phyloP scores from a whole-genome alignment of 495 filamentous ascomycete species.

The Sporormia fimetaria region DNA sequence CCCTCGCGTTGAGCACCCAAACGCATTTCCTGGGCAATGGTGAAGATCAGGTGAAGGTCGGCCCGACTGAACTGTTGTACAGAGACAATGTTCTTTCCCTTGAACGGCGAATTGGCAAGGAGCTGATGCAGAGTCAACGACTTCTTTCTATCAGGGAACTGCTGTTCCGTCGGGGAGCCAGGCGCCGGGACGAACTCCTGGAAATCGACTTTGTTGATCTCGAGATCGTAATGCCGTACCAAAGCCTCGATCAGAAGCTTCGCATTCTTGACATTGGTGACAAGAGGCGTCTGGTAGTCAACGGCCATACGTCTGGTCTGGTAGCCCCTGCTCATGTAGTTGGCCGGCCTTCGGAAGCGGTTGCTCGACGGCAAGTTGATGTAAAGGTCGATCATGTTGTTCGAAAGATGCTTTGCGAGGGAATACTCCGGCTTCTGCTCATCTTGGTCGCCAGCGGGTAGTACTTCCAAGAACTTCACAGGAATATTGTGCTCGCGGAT shows the following conservation, averaged over 20 bases:
- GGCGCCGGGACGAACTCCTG: conserved; percentile 46
- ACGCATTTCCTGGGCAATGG: conserved; percentile 92
- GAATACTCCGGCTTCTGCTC: conserved; percentile 94
- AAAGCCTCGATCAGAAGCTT: conserved; percentile 95
- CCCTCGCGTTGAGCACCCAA: conserved; percentile 84
- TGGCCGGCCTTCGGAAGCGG: conserved; percentile 85
- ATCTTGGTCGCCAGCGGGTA: conserved; percentile 53
- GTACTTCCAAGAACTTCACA: conserved; percentile 81
- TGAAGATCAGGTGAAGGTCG: conserved; percentile 87
- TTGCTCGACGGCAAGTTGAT: conserved; percentile 99
- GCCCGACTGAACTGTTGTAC: conserved; percentile 77
- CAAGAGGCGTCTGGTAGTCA: conserved; percentile 92
- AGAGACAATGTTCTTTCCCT: conserved; percentile 72
- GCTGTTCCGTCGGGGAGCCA: conserved; percentile 10
- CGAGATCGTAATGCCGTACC: conserved; percentile 71
- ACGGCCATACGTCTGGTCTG: conserved; percentile 93
- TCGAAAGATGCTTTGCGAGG: conserved; percentile 84
- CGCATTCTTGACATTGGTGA: conserved; percentile 98
- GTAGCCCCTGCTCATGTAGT: conserved; percentile 97
- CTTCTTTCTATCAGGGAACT: conserved; percentile 55
- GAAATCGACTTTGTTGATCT: conserved; percentile 72
- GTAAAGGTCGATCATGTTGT: conserved; percentile 95
- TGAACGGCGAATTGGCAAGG: conserved; percentile 71
- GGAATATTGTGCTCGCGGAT: conserved; percentile 80
- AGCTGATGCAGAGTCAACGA: conserved; percentile 51